Percentiles rank a stretch among this genome's conserved stretches.
Conservation (phyloP, 257 asterid species). For the Penstemon eatonii region DNA sequence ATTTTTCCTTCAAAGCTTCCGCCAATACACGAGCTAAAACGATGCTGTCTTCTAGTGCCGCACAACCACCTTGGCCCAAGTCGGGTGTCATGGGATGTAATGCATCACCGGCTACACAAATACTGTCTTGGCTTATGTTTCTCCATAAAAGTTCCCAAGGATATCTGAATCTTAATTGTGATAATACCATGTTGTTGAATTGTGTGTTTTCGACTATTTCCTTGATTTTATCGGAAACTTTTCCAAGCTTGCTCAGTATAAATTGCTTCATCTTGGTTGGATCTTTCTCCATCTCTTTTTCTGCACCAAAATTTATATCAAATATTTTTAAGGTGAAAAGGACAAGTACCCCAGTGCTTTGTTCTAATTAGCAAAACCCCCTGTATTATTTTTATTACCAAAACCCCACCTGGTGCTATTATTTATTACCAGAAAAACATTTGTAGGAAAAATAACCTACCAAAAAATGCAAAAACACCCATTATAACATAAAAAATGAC, state of each 20-base stretch:
- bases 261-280: slow-evolving; percentile 37
- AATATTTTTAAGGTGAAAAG: not conserved
- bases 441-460: no score
- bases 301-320: slow-evolving; percentile 24
- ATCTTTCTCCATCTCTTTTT: slow-evolving; percentile 31
- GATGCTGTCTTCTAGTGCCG: slow-evolving; percentile 38
- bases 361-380: no score
- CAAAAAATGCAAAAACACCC: no score
- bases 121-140: slow-evolving; percentile 35
- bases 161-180: slow-evolving; percentile 31
- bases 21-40: slow-evolving; percentile 34
- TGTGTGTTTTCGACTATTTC: slow-evolving; percentile 33
- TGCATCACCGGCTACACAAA: slow-evolving; percentile 42
- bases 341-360: no score
- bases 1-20: slow-evolving; percentile 26
- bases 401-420: no score
- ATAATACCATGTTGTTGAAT: slow-evolving; percentile 29
- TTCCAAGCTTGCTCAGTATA: slow-evolving; percentile 39
- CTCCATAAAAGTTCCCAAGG: slow-evolving; percentile 42
- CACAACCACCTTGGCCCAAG: slow-evolving; percentile 51
- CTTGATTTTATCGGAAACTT: slow-evolving; percentile 26
- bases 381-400: no score
- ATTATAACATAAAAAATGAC: no score
- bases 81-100: slow-evolving; percentile 52
- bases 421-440: no score